Base-by-base conservation (phyloP, 208 protist genomes). In the Plasmodiophora brassicae region DNA sequence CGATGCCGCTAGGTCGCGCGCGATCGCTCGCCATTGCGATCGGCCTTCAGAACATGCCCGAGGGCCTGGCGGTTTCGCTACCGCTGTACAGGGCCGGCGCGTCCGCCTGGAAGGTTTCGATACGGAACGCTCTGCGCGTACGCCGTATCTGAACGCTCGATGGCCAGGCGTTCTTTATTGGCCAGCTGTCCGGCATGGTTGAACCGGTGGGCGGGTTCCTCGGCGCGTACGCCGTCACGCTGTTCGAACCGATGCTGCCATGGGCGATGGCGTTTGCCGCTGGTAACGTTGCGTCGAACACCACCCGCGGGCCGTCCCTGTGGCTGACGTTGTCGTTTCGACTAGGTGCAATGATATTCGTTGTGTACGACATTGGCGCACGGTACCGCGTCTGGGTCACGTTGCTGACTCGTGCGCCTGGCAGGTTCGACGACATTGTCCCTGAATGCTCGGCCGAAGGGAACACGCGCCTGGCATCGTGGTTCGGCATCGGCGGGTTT, bases 1-100 rank as follows among this genome's bases (percentile, higher is more conserved):
- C 86, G 10, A 71, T 25, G 1, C 28, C 32, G 1, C 25, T 87
- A 1, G 44, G 1, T 5, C 1, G 43, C 5, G 89, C 90, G 22
- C 35, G 60, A 0, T 90, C 65, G 8, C 85, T 91, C 22, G 90
- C 90, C 10, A 36, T 91, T 22, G 90, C 86, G n/a, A 92, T 91
- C 22, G 90, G 90, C 22, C 90, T 91, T 14, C 90, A 91, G 57
- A 92, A 91, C 90, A 91, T 91, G 8, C 90, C 90, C n/a, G 90
- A 91, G 71, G 90, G 90, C 46, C 87, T 92, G 46, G 90, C 90
- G 20, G 90, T 91, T 38, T 71, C 85, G 35, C 53, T 88, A 45
- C 65, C 65, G 65, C 65, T 78, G n/a, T 32, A 78, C 20, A 5
- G 65, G n/a, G 5, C 65, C 41, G 65, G 65, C 14, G 5, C 41